These are phyloP conservation scores for Neurospora sp. DNA, from an alignment of 495 filamentous ascomycete genomes.

Conservation along the genomic window DNA sequence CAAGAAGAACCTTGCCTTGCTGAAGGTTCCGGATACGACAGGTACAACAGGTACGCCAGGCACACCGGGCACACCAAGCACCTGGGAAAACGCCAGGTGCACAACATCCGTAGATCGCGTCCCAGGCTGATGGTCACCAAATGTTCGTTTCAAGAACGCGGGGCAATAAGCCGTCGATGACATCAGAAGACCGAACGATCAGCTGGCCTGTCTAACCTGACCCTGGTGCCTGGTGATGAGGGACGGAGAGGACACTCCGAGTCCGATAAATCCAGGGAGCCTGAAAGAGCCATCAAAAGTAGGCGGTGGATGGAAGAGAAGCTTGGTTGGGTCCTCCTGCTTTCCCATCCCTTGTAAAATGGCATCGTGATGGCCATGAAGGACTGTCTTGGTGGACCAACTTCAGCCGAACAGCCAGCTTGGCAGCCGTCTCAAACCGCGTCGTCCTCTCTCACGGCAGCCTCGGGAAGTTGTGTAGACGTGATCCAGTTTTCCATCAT, in stretches of 20 bases:
- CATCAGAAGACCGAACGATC: not conserved
- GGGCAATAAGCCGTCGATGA: not conserved
- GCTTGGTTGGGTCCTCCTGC: not conserved
- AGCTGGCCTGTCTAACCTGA: not conserved
- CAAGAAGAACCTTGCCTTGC: conserved; percentile 1
- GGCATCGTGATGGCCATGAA: not conserved
- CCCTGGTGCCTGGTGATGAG: not conserved
- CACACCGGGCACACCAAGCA: not conserved
- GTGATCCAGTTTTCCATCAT: conserved; percentile 93
- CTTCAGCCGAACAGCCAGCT: not conserved
- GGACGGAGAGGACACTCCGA: not conserved
- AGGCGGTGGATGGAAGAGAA: not conserved
- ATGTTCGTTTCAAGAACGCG: not conserved
- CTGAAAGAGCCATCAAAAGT: not conserved
- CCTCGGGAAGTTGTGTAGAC: conserved; percentile 51
- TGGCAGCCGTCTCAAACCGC: conserved; percentile 5
- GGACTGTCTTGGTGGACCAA: not conserved
- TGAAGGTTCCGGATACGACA: not conserved
- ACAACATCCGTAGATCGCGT: not conserved
- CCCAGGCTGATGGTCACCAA: not conserved
- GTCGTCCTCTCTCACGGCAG: conserved; percentile 20
- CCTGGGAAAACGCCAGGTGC: not conserved
- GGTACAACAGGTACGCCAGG: not conserved
- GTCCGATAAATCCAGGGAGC: not conserved
- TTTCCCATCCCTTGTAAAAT: not conserved